phyloP scores from a whole-genome alignment of 2,329 filamentous ascomycete species.

The Penicillium psychrosexuale region DNA sequence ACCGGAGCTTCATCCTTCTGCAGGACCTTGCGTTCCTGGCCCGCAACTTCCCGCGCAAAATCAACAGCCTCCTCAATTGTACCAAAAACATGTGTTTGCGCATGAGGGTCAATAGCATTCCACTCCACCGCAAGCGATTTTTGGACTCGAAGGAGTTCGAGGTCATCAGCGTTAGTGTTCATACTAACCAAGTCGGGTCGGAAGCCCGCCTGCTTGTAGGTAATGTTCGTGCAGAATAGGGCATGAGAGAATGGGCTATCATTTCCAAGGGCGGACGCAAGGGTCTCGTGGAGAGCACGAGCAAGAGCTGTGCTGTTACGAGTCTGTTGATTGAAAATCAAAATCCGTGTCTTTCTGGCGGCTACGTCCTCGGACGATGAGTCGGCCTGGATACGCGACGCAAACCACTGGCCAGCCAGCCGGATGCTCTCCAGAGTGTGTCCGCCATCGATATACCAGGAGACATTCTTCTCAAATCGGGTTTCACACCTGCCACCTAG shows the following conservation, averaged over 20 bases:
- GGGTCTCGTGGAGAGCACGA: slow-evolving; percentile 57
- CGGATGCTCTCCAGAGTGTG: slow-evolving; percentile 82
- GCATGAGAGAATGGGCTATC: slow-evolving; percentile 63
- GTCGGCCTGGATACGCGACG: slow-evolving; percentile 45
- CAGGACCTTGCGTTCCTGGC: slow-evolving; percentile 28
- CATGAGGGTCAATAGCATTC: slow-evolving; percentile 52
- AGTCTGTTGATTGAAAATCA: slow-evolving; percentile 93
- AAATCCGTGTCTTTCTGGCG: slow-evolving; percentile 50
- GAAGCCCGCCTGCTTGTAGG: slow-evolving; percentile 60
- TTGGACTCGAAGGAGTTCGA: slow-evolving; percentile 64
- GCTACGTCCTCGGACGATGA: slow-evolving; percentile 30
- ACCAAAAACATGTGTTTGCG: slow-evolving; percentile 55
- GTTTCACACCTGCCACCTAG: slow-evolving; percentile 77
- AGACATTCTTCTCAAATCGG: slow-evolving; percentile 54
- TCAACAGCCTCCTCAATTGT: slow-evolving; percentile 70
- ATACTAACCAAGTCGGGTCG: slow-evolving; percentile 62
- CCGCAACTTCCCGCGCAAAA: slow-evolving; percentile 50
- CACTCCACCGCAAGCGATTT: slow-evolving; percentile 62
- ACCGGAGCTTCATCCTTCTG: slow-evolving; percentile 45
- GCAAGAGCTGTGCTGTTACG: slow-evolving; percentile 69
- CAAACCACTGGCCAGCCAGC: slow-evolving; percentile 75
- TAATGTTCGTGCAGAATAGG: slow-evolving; percentile 77
- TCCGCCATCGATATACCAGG: slow-evolving; percentile 83
- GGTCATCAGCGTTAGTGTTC: slow-evolving; percentile 58
- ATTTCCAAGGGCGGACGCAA: slow-evolving; percentile 44